phyloP scores from a whole-genome alignment of 2,329 filamentous ascomycete species.

The Sordariomycetes sp. region DNA sequence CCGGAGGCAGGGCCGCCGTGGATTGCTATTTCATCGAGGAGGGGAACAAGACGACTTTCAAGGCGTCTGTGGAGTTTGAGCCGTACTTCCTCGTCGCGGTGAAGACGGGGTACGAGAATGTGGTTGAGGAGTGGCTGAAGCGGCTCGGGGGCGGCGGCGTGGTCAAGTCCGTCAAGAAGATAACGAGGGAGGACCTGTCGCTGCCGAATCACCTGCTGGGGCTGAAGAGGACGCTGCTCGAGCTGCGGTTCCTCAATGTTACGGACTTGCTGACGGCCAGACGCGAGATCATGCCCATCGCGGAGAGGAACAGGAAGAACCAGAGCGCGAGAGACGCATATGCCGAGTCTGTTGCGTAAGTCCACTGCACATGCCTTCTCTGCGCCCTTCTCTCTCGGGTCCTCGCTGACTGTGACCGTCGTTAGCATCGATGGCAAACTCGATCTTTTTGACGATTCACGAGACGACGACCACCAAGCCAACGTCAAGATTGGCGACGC shows the following conservation, averaged over 20 bases:
- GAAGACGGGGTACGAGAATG: slow-evolving; percentile 74
- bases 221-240: slow-evolving; percentile 76
- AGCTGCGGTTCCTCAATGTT: slow-evolving; percentile 80
- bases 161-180: slow-evolving; percentile 60
- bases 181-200: slow-evolving; percentile 86
- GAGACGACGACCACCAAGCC: slow-evolving; percentile 67
- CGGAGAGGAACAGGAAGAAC: slow-evolving; percentile 92
- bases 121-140: slow-evolving; percentile 93
- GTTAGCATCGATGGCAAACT: slow-evolving; percentile 48
- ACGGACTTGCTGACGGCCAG: slow-evolving; percentile 73
- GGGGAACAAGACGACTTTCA: slow-evolving; percentile 61
- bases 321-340: slow-evolving; percentile 97
- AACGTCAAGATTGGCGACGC: slow-evolving; percentile 70
- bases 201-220: slow-evolving; percentile 95
- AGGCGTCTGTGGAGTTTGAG: slow-evolving; percentile 90
- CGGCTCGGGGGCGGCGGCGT: slow-evolving; percentile 65
- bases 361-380: slow-evolving; percentile 10
- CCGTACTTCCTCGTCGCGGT: slow-evolving; percentile 92
- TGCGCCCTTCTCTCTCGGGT: too few relatives aligned
- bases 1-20: slow-evolving; percentile 75
- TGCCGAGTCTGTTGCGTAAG: slow-evolving; percentile 82
- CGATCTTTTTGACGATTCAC: slow-evolving; percentile 85
- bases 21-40: slow-evolving; percentile 97
- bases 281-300: slow-evolving; percentile 74
- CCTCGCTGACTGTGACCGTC: not conserved